These are phyloP conservation scores for Fagopyrum homotropicum DNA, from an alignment of 148 eudicot species.

Conservation along the genomic window DNA sequence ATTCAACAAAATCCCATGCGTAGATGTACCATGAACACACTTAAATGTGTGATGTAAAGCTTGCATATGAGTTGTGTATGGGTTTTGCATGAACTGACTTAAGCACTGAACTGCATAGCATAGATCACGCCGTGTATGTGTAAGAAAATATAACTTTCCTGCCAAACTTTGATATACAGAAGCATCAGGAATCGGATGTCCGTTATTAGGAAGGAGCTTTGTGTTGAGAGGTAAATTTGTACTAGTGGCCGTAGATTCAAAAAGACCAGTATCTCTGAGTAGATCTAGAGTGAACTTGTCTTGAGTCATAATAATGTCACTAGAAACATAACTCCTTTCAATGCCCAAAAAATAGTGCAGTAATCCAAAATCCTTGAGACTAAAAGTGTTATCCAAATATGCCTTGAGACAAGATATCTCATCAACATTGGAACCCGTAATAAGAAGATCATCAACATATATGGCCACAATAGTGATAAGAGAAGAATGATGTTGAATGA, in stretches of 20 bases:
- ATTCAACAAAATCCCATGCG: not conserved
- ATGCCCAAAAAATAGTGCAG: not conserved
- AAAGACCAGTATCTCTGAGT: too few species aligned
- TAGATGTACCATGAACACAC: not conserved
- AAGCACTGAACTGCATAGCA: not conserved
- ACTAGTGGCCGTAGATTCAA: too few species aligned
- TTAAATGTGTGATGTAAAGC: too few species aligned
- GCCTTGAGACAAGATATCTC: not conserved
- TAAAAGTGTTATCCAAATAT: not conserved
- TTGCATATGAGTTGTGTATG: not conserved
- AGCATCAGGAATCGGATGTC: not conserved
- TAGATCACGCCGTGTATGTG: not conserved
- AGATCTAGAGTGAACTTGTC: not conserved
- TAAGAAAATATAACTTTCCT: not conserved
- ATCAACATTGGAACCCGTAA: not conserved
- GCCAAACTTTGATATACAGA: not conserved
- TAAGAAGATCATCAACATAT: not conserved
- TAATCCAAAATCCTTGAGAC: not conserved
- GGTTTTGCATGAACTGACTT: not conserved
- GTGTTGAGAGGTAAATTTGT: not conserved
- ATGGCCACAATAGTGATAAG: not conserved
- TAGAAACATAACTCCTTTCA: not conserved
- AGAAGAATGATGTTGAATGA: not conserved
- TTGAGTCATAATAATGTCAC: not conserved
- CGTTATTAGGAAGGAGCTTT: not conserved